Evolutionary conservation across 31 red algal species (phyloP), one percentile per base, ranked within the genome.

Genomic region (Odonthalia washingtoniensis): DNA sequence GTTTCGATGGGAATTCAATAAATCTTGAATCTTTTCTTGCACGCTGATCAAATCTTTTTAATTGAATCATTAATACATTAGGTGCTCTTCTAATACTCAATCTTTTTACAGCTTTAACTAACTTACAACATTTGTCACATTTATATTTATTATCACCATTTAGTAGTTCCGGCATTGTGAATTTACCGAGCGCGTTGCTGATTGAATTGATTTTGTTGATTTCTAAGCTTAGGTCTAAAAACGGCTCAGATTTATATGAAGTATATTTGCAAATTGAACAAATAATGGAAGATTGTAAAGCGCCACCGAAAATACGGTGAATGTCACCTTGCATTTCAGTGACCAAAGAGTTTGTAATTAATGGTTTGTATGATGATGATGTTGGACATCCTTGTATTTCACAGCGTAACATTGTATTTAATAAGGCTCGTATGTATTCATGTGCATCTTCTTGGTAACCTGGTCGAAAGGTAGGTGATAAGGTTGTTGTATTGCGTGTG

Each of bases 381-480:
- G 74, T 72, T 1, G 40, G 74, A 46, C 88, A 93, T 64, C 81
- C 89, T 16, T 92, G 65, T 44, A 80, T 67, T 41, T 90, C 80
- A 18, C 61, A 41, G 37, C 75, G 40, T 36, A 82, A 73, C 67
- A 94, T 78, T 30, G 75, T 80, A 46, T 99, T 94, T 42, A 99
- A 45, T 21, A 99, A 63, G 21, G 77, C 90, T 61, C 91, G 91
- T 18, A 99, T 41, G 78, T 88, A 99, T 79, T 99, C 97, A 83
- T 99, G 97, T 64, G 97, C 97, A 63, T 99, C 97, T 75, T 96
- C 97, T 75, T 99, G 97, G n/a, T 75, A 81, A 26, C 91, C 94
- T 62, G 65, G 72, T 1, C 89, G 70, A 66, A 96, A 96, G 44
- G 75, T 63, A 27, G 90, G 74, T 36, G 42, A 90, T 6, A 95